Evolutionary conservation across 1,284 basidiomycete genomes (phyloP).

Genomic region (Psilocybe mexicana): DNA sequence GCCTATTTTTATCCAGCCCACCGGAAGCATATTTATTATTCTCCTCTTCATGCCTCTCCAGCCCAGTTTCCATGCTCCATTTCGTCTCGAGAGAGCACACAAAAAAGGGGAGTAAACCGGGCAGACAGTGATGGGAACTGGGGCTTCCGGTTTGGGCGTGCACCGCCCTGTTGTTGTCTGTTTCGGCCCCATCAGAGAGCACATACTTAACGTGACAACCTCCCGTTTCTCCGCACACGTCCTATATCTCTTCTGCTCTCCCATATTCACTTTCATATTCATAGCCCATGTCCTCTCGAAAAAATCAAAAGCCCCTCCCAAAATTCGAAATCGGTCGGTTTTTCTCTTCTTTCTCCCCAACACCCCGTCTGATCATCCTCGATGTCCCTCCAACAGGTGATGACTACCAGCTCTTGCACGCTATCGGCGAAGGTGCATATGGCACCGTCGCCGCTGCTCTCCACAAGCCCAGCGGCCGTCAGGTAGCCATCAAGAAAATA

Average conservation of each 20-base stretch:
- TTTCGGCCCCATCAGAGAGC: slow-evolving; percentile 11
- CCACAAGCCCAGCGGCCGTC: slow-evolving; percentile 75
- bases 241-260: slow-evolving; percentile 23
- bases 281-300: slow-evolving; percentile 46
- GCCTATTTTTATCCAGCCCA: background rate
- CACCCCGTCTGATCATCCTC: slow-evolving; percentile 12
- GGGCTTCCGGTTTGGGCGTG: background rate
- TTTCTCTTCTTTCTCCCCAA: background rate
- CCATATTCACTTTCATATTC: slow-evolving; percentile 39
- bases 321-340: slow-evolving; percentile 65
- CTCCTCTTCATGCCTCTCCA: background rate
- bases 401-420: slow-evolving; percentile 78
- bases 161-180: slow-evolving; percentile 19
- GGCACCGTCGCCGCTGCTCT: slow-evolving; percentile 88
- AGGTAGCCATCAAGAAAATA: slow-evolving; percentile 90
- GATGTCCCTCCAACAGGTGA: slow-evolving; percentile 46
- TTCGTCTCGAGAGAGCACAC: background rate
- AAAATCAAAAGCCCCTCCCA: slow-evolving; percentile 53
- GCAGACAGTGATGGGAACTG: too few species aligned
- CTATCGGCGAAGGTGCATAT: slow-evolving; percentile 87
- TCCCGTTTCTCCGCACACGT: slow-evolving; percentile 4
- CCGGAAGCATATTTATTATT: too few species aligned
- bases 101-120: too few species aligned
- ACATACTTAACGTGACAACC: slow-evolving; percentile 2
- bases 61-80: background rate